Base-by-base conservation (phyloP, 176 grass and related monocot species). In the Cocos nucifera region DNA sequence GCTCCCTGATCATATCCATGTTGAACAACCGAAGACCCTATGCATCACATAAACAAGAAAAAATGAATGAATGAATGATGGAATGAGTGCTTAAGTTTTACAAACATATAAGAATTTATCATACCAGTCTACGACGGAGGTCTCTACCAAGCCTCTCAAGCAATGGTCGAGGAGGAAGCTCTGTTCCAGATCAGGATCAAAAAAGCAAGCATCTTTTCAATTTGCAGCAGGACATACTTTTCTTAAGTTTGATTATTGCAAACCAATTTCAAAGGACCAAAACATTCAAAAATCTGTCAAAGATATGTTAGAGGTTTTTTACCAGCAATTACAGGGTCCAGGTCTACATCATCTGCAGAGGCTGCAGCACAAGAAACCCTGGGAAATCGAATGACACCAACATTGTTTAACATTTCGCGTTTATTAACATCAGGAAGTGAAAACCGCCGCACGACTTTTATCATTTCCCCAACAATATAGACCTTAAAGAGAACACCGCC, bases 11-110 rank as follows among this genome's bases (percentile, higher is more conserved):
- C 70, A 92, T 83, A 77, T 98, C 93, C 21, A 98, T 83, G 53
- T 98, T 98, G 71, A 98, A 98, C 30, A 98, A 71, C 58, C 84
- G 84, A 79, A 93, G 85, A 78, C 93, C 93, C 88, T 98, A 67
- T 44, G 35, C 6, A 44, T 44, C 35, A 14, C 35, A 44, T 44
- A 9, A 44, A 44, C 8, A 44, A 14, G 35, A 44, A 10, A 44
- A 44, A 39, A 44, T 44, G 35, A 44, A 44, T 44, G 35, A 44
- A 44, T 14, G 35, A 44, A 14, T 2, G 10, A 44, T 12, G 0
- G 35, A 44, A 44, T 44, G 35, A 3, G 10, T 14, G 10, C 35
- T 44, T 44, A 12, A 44, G 1, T 12, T 44, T 1, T 51, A 50
- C 4, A 70, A 35, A 22, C 25, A 51, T 28, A 56, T 21, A 63